Evolutionary conservation across 2,329 filamentous ascomycete genomes (phyloP).

Genomic region (Ophiostoma novo-ulmi): DNA sequence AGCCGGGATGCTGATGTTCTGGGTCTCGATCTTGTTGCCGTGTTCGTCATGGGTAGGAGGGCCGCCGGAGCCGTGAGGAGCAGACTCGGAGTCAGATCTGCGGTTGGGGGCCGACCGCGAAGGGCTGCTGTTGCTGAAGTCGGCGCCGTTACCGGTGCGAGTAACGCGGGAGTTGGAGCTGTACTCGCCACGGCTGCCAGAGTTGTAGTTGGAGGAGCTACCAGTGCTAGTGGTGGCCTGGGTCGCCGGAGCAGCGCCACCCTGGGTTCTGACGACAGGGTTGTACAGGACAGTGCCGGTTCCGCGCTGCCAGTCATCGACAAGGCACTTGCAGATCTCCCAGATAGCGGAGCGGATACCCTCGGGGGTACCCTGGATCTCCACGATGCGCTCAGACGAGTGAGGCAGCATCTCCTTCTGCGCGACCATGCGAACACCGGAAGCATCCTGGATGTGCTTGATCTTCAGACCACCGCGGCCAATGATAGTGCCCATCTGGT

Average conservation of each 20-base stretch:
- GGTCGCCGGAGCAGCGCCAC: conserved; percentile 43
- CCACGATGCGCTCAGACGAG: conserved; percentile 95
- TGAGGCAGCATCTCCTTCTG: conserved; percentile 99
- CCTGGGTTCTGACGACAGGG: conserved; percentile 82
- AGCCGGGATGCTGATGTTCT: conserved; percentile 98
- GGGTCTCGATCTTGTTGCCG: conserved; percentile 94
- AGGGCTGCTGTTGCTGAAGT: conserved; percentile 81
- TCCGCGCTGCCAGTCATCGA: conserved; percentile 96
- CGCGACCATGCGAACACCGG: conserved; percentile 96
- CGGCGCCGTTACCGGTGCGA: conserved; percentile 94
- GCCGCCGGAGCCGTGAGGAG: conserved; percentile 73
- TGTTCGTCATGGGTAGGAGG: conserved; percentile 90
- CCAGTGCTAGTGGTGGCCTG: conserved; percentile 44
- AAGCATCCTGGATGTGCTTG: conserved; percentile 97
- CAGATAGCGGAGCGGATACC: conserved; percentile 94
- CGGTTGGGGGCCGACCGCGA: conserved; percentile 61
- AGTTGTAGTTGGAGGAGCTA: conserved; percentile 30
- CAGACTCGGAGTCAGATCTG: conserved; percentile 77
- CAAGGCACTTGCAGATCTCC: conserved; percentile 98
- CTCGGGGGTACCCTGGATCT: conserved; percentile 90
- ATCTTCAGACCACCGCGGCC: conserved; percentile 95
- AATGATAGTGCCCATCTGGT: conserved; percentile 99
- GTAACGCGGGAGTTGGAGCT: conserved; percentile 66
- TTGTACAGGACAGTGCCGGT: conserved; percentile 98
- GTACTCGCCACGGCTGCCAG: conserved; percentile 49